Evolutionary conservation across 192 early-diverging fungal genomes (phyloP).

Genomic region (Helicostylum pulchrum): DNA sequence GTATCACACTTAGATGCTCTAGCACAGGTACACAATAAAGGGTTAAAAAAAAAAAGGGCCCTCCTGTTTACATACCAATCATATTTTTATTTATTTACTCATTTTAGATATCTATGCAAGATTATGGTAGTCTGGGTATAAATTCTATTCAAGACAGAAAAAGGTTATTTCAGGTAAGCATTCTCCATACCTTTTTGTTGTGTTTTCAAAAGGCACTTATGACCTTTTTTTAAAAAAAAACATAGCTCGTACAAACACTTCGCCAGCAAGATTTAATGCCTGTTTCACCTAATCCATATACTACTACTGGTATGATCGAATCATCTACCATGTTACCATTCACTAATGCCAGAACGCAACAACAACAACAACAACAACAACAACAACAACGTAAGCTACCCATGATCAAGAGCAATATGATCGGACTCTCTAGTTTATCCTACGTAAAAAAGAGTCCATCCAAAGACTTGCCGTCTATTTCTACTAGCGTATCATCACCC

Average conservation of each 20-base stretch:
- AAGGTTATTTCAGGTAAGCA: conserved; percentile 45
- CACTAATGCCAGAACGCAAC: too few relatives aligned
- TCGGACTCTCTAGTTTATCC: too few relatives aligned
- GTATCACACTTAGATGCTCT: conserved; percentile 62
- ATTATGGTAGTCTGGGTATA: conserved; percentile 55
- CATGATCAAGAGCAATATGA: too few relatives aligned
- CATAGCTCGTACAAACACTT: background rate
- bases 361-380: too few relatives aligned
- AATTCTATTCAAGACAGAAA: conserved; percentile 57
- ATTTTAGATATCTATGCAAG: conserved; percentile 72
- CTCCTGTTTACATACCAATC: background rate
- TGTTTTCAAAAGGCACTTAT: too few relatives aligned
- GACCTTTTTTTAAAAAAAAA: background rate
- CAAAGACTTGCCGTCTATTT: too few relatives aligned
- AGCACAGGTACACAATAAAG: conserved; percentile 41
- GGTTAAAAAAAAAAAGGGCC: background rate
- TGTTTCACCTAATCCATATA: background rate
- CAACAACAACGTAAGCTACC: too few relatives aligned
- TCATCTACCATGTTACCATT: too few relatives aligned
- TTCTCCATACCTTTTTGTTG: too few relatives aligned
- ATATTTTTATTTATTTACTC: background rate
- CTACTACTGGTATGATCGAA: too few relatives aligned
- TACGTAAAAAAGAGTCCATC: too few relatives aligned
- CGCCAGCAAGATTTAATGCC: background rate
- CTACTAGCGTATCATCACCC: too few relatives aligned